phyloP scores from a whole-genome alignment of 805 yeast genomes.

The Yarrowia deformans region DNA sequence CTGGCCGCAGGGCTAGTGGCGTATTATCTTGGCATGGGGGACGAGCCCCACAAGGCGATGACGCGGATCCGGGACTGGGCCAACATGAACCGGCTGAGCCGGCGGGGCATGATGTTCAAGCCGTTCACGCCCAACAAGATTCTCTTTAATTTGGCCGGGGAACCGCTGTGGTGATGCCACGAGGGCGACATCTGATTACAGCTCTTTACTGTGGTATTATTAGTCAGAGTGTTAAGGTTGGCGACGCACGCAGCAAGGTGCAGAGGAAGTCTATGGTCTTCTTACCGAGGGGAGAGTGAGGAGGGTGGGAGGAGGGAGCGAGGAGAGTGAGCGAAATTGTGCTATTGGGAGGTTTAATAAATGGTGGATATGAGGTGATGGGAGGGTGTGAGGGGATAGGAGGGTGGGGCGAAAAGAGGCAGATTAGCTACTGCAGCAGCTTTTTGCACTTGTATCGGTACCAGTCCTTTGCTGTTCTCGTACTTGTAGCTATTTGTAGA shows the following conservation, averaged over 20 bases:
- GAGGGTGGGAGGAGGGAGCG: background rate
- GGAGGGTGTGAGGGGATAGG: no score
- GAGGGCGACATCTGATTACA: slow-evolving; percentile 45
- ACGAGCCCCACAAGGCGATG: background rate
- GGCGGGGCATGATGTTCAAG: slow-evolving; percentile 42
- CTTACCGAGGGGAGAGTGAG: slow-evolving; percentile 8
- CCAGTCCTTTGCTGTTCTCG: no score
- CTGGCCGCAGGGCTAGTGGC: slow-evolving; percentile 90
- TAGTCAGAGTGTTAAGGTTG: slow-evolving; percentile 22
- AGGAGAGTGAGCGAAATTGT: slow-evolving; percentile 17
- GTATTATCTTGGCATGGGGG: slow-evolving; percentile 59
- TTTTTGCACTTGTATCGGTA: no score
- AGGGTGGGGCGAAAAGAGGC: no score
- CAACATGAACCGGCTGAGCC: slow-evolving; percentile 23
- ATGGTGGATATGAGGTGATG: background rate
- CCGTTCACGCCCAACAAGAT: slow-evolving; percentile 46
- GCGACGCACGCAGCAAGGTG: slow-evolving; percentile 14
- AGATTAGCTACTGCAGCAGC: no score
- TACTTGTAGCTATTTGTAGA: no score
- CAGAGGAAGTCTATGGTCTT: slow-evolving; percentile 18
- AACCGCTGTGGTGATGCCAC: slow-evolving; percentile 41
- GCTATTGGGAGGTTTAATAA: slow-evolving; percentile 3
- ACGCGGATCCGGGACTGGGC: slow-evolving; percentile 20
- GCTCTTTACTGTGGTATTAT: slow-evolving; percentile 2
- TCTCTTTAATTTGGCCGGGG: slow-evolving; percentile 46